phyloP scores from a whole-genome alignment of 2,329 filamentous ascomycete species.

The Xylariaceae sp. region DNA sequence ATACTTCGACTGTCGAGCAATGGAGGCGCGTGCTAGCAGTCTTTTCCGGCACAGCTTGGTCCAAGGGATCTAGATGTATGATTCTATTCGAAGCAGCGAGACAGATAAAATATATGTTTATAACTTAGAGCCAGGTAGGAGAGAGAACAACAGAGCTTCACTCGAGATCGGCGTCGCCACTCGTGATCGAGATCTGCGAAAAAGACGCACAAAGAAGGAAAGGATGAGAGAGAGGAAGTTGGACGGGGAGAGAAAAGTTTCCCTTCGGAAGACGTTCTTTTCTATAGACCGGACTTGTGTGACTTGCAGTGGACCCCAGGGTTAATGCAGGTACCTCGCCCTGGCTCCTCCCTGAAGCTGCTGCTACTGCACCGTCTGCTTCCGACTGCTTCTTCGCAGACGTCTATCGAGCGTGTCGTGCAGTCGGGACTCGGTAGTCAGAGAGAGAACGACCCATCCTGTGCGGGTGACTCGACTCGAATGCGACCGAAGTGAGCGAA shows the following conservation, averaged over 20 bases:
- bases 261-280: background rate
- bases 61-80: background rate
- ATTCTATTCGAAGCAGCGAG: background rate
- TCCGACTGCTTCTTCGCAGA: background rate
- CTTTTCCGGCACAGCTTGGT: conserved; percentile 33
- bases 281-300: background rate
- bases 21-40: conserved; percentile 48
- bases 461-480: too few species aligned
- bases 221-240: background rate
- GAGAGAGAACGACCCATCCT: too few species aligned
- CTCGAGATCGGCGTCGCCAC: background rate
- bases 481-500: background rate
- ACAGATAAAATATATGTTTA: background rate
- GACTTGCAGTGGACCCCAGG: background rate
- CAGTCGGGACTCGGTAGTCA: too few species aligned
- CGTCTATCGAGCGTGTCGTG: too few species aligned
- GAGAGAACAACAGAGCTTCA: background rate
- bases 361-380: background rate
- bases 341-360: background rate
- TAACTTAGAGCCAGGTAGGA: background rate
- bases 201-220: background rate
- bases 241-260: too few species aligned
- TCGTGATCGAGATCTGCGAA: background rate
- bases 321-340: background rate
- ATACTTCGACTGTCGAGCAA: conserved; percentile 48